Evolutionary conservation across 148 eudicot genomes (phyloP).

Genomic region (Rhododendron henanense): DNA sequence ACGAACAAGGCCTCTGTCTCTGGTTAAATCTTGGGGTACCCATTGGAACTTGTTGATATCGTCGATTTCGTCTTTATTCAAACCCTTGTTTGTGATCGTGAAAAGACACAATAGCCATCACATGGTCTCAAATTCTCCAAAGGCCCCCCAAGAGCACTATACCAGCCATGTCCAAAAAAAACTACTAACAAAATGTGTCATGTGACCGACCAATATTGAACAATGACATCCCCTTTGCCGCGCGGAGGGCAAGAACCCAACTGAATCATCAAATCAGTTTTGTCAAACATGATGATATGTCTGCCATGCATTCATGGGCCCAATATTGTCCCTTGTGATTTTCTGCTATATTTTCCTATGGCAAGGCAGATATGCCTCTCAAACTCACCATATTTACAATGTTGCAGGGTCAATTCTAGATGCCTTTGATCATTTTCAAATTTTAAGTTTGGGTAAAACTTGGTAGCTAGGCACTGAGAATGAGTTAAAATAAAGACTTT

Average conservation of each 20-base stretch:
- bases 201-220: not conserved
- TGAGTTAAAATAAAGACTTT: not conserved
- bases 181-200: not conserved
- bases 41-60: not conserved
- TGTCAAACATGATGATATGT: slow-evolving; percentile 4
- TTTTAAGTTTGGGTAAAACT: not conserved
- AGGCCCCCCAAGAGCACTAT: not conserved
- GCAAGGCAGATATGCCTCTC: not conserved
- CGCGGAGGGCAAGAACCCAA: not conserved
- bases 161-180: not conserved
- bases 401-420: not conserved
- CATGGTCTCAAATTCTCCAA: not conserved
- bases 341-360: not conserved
- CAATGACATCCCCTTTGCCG: not conserved
- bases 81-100: not conserved
- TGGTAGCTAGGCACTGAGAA: not conserved
- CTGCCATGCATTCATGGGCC: not conserved
- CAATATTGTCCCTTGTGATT: not conserved
- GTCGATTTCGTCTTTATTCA: not conserved
- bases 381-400: not conserved
- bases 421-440: not conserved
- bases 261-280: not conserved
- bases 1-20: not conserved
- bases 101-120: not conserved
- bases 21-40: not conserved